Base-by-base conservation (phyloP, 768 basidiomycete species). In the Tulasnella sp. region DNA sequence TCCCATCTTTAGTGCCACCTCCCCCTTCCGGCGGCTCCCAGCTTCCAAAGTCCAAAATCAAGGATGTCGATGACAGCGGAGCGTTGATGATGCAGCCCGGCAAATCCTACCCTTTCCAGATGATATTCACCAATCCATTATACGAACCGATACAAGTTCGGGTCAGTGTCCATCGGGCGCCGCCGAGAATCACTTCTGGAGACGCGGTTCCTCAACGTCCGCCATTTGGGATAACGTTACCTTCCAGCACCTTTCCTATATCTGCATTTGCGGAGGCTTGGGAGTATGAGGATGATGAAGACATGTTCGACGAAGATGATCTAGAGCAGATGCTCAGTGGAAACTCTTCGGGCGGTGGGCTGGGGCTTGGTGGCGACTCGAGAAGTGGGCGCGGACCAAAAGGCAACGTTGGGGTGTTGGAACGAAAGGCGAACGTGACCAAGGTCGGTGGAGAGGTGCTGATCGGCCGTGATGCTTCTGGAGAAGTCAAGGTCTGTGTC, bases 61-160 rank as follows among this genome's bases (percentile, higher is more conserved):
- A 72, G 67, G 25, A 70, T 58, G 76, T 58, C 37, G 78, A 85
- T 1, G 82, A 82, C 9, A 81, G 81, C 1, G 86, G 87, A 9
- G 88, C 87, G 58, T 81, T 85, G 17, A 79, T 80, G 9, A 82
- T 82, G 36, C 86, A 90, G 34, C 90, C 93, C 0, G 94, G 95
- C 14, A 88, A 89, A 80, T 91, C 90, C 22, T 98, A 96, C 82
- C 86, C 90, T 0, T 99, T 94, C 84, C 94, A 96, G 76, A 86
- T 99, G 31, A 91, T 93, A 1, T 86, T 99, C 80, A 95, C 93
- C 39, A 99, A 99, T 83, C 97, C 97, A 2, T 85, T 99, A 36
- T 98, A 96, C 79, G 97, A 99, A 82, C 93, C 94, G 11, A 98
- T 98, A 39, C 91, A 93, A 82, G 92, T 99, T 69, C 88, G 92